Evolutionary conservation across 169 alveolate genomes (phyloP).

Genomic region (Perkinsus marinus): DNA sequence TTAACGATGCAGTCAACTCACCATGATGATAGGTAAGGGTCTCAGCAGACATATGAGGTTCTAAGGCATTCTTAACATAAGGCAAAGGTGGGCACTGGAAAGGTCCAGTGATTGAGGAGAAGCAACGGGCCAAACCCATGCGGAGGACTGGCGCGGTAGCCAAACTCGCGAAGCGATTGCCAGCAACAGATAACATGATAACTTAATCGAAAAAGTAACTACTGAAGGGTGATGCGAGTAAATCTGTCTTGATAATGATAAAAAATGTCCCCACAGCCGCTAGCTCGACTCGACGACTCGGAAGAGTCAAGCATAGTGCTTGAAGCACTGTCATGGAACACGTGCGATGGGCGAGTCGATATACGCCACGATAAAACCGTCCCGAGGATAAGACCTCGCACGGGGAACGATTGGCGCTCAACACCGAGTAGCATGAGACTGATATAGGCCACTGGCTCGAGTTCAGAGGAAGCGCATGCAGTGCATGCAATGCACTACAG

Average conservation of each 20-base stretch:
- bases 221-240: not conserved
- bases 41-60: constrained; percentile 81
- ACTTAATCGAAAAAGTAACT: not conserved
- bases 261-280: too few species aligned
- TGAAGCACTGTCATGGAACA: too few species aligned
- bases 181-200: not conserved
- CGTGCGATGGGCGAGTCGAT: not conserved
- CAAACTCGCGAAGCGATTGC: not conserved
- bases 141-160: not conserved
- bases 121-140: not conserved
- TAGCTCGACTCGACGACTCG: too few species aligned
- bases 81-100: constrained; percentile 77
- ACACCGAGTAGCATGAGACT: too few species aligned
- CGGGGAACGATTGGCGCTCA: not conserved
- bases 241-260: not conserved
- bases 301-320: too few species aligned
- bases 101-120: not conserved
- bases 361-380: not conserved
- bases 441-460: too few species aligned
- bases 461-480: too few species aligned
- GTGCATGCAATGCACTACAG: too few species aligned
- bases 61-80: constrained; percentile 72
- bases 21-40: constrained; percentile 80
- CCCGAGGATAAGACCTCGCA: not conserved
- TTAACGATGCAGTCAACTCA: constrained; percentile 16